phyloP scores from a whole-genome alignment of 2,329 filamentous ascomycete species.

The Reticulascus tulasneorum region DNA sequence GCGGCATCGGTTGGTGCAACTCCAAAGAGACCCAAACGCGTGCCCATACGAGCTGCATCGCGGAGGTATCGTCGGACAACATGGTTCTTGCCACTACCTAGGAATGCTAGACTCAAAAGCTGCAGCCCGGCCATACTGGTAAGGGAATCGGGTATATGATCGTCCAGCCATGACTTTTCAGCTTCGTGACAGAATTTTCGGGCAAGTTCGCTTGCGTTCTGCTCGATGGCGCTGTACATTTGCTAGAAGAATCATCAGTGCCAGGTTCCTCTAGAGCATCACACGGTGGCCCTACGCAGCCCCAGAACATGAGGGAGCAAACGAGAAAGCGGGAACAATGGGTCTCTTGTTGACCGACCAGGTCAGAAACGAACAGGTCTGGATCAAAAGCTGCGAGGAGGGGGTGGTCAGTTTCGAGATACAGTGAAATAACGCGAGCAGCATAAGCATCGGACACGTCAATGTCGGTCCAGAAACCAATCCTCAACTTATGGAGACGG shows the following conservation, averaged over 20 bases:
- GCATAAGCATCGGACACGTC: constrained; percentile 23
- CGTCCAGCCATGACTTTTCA: constrained; percentile 19
- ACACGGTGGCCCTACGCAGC: constrained; percentile 23
- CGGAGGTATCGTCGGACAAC: constrained; percentile 24
- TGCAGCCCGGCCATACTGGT: constrained; percentile 25
- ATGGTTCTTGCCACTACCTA: constrained; percentile 31
- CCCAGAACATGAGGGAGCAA: constrained; percentile 28
- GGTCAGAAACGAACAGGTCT: constrained; percentile 26
- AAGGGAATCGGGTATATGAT: constrained; percentile 13
- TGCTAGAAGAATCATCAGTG: constrained; percentile 18
- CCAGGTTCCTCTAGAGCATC: background rate
- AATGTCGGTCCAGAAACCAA: constrained; percentile 30
- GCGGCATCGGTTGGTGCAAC: constrained; percentile 1
- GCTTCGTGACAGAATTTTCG: constrained; percentile 21
- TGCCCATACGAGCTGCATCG: constrained; percentile 24
- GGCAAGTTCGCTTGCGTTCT: constrained; percentile 13
- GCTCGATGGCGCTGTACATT: constrained; percentile 29
- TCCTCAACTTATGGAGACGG: constrained; percentile 22
- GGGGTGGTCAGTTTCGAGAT: constrained; percentile 33
- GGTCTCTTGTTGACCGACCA: constrained; percentile 17
- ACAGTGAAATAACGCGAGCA: constrained; percentile 29
- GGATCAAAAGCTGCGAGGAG: constrained; percentile 31
- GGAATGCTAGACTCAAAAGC: constrained; percentile 27
- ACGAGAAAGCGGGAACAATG: constrained; percentile 32
- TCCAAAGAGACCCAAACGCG: constrained; percentile 25